phyloP scores from a whole-genome alignment of 2,329 filamentous ascomycete genomes.

The Fusarium falciforme region DNA sequence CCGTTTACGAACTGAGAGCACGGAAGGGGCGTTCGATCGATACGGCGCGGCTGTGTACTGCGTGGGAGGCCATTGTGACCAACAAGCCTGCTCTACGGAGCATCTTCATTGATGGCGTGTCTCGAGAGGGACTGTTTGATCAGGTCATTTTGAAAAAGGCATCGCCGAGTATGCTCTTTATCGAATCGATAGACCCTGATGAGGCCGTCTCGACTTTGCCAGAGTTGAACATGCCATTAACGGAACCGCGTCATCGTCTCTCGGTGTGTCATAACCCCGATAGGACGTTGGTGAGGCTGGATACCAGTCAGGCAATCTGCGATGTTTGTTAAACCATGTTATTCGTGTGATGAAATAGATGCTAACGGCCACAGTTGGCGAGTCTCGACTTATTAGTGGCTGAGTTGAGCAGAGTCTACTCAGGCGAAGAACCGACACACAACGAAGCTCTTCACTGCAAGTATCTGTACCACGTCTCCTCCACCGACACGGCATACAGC shows the following conservation, averaged over 20 bases:
- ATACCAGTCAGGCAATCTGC: constrained; percentile 63
- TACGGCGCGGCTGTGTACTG: constrained; percentile 57
- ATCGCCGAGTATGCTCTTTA: constrained; percentile 64
- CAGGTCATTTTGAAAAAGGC: constrained; percentile 60
- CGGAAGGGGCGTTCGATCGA: constrained; percentile 54
- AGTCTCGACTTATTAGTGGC: constrained; percentile 60
- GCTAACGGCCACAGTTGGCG: constrained; percentile 28
- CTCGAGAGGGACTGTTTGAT: constrained; percentile 61
- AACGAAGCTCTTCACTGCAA: constrained; percentile 38
- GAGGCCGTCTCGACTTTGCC: constrained; percentile 56
- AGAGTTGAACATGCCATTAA: constrained; percentile 50
- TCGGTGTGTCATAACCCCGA: constrained; percentile 59
- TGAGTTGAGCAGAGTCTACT: constrained; percentile 61
- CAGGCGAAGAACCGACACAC: constrained; percentile 47
- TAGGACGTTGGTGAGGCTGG: constrained; percentile 61
- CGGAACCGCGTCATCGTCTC: constrained; percentile 61
- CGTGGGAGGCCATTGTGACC: constrained; percentile 62
- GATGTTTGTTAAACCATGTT: constrained; percentile 48
- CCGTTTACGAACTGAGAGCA: constrained; percentile 60
- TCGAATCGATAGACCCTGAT: constrained; percentile 56
- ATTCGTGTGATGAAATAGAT: background rate
- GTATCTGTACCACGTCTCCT: constrained; percentile 43
- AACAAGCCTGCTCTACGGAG: constrained; percentile 60
- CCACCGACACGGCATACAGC: constrained; percentile 47
- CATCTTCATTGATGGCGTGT: constrained; percentile 63